Evolutionary conservation across 176 grass and related monocot species (phyloP).

Genomic region (Carex pumila): DNA sequence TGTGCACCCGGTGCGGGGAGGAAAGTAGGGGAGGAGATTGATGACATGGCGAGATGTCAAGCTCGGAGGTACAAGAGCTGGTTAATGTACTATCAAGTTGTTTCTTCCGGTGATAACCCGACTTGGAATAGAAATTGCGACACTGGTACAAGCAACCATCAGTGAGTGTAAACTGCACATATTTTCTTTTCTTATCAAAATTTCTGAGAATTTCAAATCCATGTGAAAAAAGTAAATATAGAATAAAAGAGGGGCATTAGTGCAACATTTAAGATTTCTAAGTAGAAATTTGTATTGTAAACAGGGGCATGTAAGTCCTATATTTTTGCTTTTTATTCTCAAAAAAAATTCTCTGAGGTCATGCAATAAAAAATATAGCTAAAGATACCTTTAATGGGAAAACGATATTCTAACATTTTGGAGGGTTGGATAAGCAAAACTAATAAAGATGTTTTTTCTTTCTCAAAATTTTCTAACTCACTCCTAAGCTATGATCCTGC

Average conservation of each 20-base stretch:
- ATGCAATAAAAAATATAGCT: background rate
- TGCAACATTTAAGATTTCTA: background rate
- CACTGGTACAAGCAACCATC: background rate
- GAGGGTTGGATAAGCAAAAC: background rate
- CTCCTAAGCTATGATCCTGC: background rate
- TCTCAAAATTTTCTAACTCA: background rate
- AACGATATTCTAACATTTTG: background rate
- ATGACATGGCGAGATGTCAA: constrained; percentile 41
- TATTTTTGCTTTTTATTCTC: no score
- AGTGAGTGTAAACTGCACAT: constrained; percentile 29
- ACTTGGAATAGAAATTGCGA: constrained; percentile 22
- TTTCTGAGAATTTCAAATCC: background rate
- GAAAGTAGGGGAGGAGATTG: constrained; percentile 24
- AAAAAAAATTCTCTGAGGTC: background rate
- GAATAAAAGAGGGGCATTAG: background rate
- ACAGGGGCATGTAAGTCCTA: background rate
- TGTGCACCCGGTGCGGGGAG: background rate
- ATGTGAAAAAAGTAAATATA: no score
- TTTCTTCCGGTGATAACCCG: constrained; percentile 41
- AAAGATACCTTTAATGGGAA: background rate
- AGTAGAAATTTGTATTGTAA: background rate
- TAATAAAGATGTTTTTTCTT: background rate
- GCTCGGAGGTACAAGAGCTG: constrained; percentile 80
- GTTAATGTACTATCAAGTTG: constrained; percentile 95
- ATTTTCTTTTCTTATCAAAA: background rate